Evolutionary conservation across 176 grass and related monocot genomes (phyloP).

Genomic region (Oryza brachyantha): DNA sequence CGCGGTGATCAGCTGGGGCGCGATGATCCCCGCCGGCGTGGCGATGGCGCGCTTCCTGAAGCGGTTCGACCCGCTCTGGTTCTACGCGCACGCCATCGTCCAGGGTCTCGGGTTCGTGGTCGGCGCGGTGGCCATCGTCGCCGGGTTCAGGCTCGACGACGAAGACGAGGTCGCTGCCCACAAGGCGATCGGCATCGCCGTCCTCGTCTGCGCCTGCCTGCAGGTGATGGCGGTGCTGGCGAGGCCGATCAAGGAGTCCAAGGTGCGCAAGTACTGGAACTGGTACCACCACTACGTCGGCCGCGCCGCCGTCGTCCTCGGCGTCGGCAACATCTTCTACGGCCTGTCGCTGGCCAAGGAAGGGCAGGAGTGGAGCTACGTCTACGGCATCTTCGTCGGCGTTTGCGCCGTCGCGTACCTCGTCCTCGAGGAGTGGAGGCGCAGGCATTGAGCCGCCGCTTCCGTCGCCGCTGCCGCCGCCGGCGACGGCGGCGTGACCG

Average conservation of each 20-base stretch:
- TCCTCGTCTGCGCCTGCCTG: neutral
- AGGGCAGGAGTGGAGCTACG: constrained; percentile 33
- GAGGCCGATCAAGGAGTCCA: constrained; percentile 48
- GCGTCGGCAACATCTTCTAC: constrained; percentile 47
- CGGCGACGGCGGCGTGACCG: too few species aligned
- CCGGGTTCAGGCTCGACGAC: neutral
- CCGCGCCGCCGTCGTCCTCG: constrained; percentile 37
- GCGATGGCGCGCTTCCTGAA: neutral
- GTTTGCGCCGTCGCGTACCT: constrained; percentile 14
- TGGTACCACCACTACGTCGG: constrained; percentile 68
- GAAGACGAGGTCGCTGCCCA: neutral
- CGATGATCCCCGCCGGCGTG: neutral
- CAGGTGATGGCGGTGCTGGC: constrained; percentile 46
- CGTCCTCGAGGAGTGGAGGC: constrained; percentile 39
- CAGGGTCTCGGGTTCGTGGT: neutral
- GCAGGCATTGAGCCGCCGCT: neutral
- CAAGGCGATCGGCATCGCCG: neutral
- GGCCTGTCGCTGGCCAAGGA: constrained; percentile 38
- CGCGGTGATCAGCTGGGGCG: neutral
- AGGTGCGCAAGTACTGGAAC: constrained; percentile 63
- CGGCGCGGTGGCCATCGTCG: neutral
- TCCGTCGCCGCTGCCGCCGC: too few species aligned
- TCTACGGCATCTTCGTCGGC: constrained; percentile 24
- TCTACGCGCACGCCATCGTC: neutral
- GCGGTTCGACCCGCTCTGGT: neutral